Conservation (phyloP, 1,284 basidiomycete genomes). For the Malassezia sp. region DNA sequence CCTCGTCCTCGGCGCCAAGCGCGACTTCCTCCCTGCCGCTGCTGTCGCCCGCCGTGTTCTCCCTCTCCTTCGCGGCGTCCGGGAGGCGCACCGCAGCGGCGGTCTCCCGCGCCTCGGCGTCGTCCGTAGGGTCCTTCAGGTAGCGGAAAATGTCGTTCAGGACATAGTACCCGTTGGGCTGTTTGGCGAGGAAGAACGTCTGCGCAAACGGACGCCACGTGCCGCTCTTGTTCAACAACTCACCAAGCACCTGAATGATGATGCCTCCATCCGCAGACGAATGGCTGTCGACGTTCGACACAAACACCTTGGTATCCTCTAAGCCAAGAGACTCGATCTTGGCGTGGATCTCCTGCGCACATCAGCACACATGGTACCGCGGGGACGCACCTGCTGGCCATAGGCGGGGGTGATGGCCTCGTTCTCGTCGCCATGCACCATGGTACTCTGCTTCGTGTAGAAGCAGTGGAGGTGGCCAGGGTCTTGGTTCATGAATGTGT, state of each 20-base stretch:
- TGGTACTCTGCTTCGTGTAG: conserved; percentile 90
- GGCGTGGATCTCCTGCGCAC: conserved; percentile 96
- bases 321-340: conserved; percentile 87
- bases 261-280: conserved; percentile 88
- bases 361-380: too few relatives aligned
- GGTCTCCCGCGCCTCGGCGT: conserved; percentile 20
- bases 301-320: conserved; percentile 93
- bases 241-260: conserved; percentile 96
- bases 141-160: conserved; percentile 99
- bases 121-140: conserved; percentile 61
- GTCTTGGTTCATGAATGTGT: conserved; percentile 92
- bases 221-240: conserved; percentile 72
- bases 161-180: conserved; percentile 97
- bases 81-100: conserved; percentile 23
- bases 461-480: conserved; percentile 94
- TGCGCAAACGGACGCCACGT: conserved; percentile 97
- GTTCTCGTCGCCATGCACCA: conserved; percentile 67
- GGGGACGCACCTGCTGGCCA: conserved; percentile 63
- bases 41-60: too few relatives aligned
- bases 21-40: conserved; percentile 8
- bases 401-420: conserved; percentile 67
- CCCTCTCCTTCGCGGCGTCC: conserved; percentile 22
- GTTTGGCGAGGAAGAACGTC: conserved; percentile 98
- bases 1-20: conserved; percentile 20
- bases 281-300: conserved; percentile 52